Evolutionary conservation across 78 protist species (phyloP).

Genomic region (Polysphondylium violaceum): DNA sequence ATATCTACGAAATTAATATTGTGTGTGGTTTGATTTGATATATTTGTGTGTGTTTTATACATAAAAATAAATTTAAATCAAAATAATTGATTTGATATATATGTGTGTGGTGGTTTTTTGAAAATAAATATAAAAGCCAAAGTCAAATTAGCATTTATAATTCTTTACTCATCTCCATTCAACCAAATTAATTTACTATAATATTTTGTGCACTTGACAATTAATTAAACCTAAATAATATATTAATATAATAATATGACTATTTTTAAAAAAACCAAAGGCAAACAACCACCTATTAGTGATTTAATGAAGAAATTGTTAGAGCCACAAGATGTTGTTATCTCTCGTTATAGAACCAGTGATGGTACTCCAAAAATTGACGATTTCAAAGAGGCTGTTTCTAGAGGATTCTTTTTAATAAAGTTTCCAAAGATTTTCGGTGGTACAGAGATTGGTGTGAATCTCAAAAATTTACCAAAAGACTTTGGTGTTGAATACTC

Average conservation of each 20-base stretch:
- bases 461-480: constrained; percentile 28
- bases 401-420: constrained; percentile 68
- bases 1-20: no score
- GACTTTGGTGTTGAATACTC: constrained; percentile 31
- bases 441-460: constrained; percentile 66
- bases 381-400: constrained; percentile 49
- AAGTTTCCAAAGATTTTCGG: constrained; percentile 69
- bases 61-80: no score
- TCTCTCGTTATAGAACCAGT: constrained; percentile 41
- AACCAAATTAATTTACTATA: no score
- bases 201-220: no score
- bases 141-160: no score
- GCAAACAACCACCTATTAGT: constrained; percentile 31
- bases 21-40: no score
- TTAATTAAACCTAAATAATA: no score
- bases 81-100: no score
- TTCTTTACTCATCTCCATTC: no score
- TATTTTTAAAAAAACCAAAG: neutral
- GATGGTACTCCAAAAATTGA: constrained; percentile 39
- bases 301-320: constrained; percentile 56
- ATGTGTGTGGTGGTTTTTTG: no score
- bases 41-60: no score
- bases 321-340: constrained; percentile 65
- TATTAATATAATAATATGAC: neutral
- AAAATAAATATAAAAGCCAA: no score